phyloP scores from a whole-genome alignment of 1,284 basidiomycete species.

The Boletellus dicymbophilus region DNA sequence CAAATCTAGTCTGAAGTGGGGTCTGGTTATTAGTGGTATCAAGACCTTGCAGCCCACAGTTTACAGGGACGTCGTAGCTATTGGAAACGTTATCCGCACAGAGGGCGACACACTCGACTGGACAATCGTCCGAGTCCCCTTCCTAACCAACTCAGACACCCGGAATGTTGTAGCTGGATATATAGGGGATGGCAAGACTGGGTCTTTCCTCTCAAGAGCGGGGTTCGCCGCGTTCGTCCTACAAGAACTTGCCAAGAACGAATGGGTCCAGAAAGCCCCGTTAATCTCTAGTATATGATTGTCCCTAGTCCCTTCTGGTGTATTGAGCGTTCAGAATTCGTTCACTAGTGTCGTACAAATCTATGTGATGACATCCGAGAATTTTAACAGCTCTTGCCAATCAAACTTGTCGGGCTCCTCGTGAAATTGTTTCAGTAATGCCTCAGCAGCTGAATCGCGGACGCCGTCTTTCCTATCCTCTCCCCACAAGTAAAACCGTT shows the following conservation, averaged over 20 bases:
- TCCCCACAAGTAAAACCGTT: conserved; percentile 81
- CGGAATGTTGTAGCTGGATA: conserved; percentile 57
- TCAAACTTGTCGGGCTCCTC: conserved; percentile 71
- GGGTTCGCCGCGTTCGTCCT: conserved; percentile 63
- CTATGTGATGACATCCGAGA: conserved; percentile 36
- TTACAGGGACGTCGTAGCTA: conserved; percentile 50
- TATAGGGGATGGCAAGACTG: conserved; percentile 59
- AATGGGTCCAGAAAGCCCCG: conserved; percentile 43
- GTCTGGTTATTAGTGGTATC: conserved; percentile 42
- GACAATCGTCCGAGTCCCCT: conserved; percentile 67
- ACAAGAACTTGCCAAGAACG: conserved; percentile 51
- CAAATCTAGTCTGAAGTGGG: conserved; percentile 51
- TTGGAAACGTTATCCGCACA: conserved; percentile 54
- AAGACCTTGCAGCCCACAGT: conserved; percentile 38
- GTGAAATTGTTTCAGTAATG: conserved; percentile 69
- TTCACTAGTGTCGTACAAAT: too few species aligned
- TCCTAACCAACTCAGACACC: conserved; percentile 49
- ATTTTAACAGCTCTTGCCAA: conserved; percentile 70
- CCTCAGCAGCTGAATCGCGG: conserved; percentile 36
- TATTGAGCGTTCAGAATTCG: too few species aligned
- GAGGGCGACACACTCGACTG: conserved; percentile 54
- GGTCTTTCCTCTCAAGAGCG: conserved; percentile 46
- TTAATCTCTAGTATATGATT: conserved; percentile 11
- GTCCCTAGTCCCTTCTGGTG: too few species aligned
- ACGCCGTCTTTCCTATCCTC: conserved; percentile 30